Percentiles rank a stretch among this genome's conserved stretches.
Conservation (phyloP, 2,329 filamentous ascomycete species). For the Hymenoscyphus scutula region DNA sequence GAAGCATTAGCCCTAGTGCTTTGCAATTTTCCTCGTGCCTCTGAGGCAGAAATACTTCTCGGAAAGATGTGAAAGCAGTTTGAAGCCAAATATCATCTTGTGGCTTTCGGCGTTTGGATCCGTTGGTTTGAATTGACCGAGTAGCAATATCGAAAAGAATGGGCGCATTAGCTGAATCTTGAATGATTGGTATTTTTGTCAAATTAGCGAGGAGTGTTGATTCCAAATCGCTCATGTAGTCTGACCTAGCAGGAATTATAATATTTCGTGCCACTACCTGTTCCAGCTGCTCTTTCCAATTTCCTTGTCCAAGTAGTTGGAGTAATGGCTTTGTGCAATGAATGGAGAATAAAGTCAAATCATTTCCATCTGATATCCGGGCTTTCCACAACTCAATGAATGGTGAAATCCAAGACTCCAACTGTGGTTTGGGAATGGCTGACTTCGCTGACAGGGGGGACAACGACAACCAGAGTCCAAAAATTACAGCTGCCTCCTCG, state of each 20-base stretch:
- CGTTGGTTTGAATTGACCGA: constrained; percentile 42
- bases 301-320: constrained; percentile 27
- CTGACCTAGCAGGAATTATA: constrained; percentile 35
- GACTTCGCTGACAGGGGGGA: constrained; percentile 12
- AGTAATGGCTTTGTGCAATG: constrained; percentile 34
- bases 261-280: constrained; percentile 37
- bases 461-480: constrained; percentile 36
- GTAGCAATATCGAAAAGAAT: constrained; percentile 46
- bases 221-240: constrained; percentile 18
- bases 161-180: constrained; percentile 40
- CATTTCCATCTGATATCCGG: constrained; percentile 23
- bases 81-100: constrained; percentile 50
- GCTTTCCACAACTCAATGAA: constrained; percentile 35
- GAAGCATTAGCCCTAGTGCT: constrained; percentile 35
- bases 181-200: constrained; percentile 27
- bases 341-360: constrained; percentile 34
- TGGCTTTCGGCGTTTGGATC: constrained; percentile 44
- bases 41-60: constrained; percentile 26
- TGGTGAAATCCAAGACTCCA: constrained; percentile 27
- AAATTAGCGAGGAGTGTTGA: constrained; percentile 27
- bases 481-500: constrained; percentile 32
- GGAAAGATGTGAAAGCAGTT: constrained; percentile 42
- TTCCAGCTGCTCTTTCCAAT: constrained; percentile 32
- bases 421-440: not conserved
- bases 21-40: constrained; percentile 26